A percentile compares a stretch with the other conserved stretches of the same genome.
phyloP scores from a whole-genome alignment of 202 grass and related monocot species.

The Musa balbisiana region DNA sequence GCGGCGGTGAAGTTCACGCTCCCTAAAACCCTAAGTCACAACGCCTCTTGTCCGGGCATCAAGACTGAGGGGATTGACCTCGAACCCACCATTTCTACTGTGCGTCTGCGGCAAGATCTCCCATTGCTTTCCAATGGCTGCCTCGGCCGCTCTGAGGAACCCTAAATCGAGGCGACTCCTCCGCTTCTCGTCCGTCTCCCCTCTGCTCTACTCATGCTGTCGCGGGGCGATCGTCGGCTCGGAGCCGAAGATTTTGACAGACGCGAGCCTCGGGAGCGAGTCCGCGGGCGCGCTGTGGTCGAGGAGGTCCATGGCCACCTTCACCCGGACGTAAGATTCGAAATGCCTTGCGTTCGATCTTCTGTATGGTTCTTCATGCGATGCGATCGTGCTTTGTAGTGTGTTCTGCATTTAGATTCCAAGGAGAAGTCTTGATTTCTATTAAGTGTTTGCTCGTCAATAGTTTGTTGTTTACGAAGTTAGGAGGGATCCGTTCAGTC shows the following conservation, averaged over 20 bases:
- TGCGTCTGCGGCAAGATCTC: not conserved
- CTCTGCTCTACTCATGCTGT: constrained; percentile 21
- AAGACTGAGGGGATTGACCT: not conserved
- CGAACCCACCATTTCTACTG: not conserved
- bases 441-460: no score
- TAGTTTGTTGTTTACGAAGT: no score
- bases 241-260: constrained; percentile 17
- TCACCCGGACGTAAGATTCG: constrained; percentile 70
- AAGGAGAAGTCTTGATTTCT: no score
- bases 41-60: not conserved
- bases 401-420: no score
- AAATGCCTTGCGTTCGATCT: not conserved
- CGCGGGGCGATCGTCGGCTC: constrained; percentile 34
- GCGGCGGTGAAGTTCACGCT: not conserved
- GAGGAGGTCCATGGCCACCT: constrained; percentile 85
- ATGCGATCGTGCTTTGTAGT: no score
- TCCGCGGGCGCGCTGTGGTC: constrained; percentile 18
- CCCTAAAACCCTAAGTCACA: not conserved
- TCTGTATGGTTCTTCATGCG: no score
- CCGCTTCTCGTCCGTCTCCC: constrained; percentile 23
- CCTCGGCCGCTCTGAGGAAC: constrained; percentile 53
- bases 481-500: no score
- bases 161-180: constrained; percentile 40
- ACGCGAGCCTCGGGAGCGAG: constrained; percentile 8
- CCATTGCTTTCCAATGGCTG: constrained; percentile 44